Percentiles rank a stretch among this genome's conserved stretches.
Evolutionary conservation across 2,329 filamentous ascomycete genomes (phyloP).

Genomic region (Endothia cerciana): DNA sequence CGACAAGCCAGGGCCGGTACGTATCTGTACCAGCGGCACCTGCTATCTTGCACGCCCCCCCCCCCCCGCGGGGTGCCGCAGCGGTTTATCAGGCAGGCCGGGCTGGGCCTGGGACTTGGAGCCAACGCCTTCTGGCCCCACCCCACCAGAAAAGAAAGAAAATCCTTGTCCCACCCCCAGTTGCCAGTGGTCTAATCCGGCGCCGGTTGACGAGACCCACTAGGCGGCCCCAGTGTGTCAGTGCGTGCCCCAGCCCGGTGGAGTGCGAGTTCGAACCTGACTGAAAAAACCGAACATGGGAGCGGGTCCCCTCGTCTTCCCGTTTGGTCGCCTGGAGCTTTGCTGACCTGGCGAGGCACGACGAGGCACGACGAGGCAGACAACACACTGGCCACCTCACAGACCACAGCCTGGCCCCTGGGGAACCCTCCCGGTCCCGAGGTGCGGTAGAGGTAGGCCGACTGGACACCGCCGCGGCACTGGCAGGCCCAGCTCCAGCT

Average conservation of each 20-base stretch:
- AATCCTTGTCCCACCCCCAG: background rate
- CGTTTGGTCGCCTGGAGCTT: background rate
- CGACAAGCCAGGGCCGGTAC: background rate
- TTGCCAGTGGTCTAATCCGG: background rate
- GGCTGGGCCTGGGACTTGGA: constrained; percentile 2
- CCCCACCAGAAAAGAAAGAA: background rate
- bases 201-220: background rate
- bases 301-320: background rate
- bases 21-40: background rate
- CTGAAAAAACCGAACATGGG: constrained; percentile 1
- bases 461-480: background rate
- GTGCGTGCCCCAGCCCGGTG: constrained; percentile 4
- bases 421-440: too few relatives aligned
- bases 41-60: background rate
- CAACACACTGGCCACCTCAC: constrained; percentile 5
- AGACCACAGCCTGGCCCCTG: background rate
- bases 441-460: background rate
- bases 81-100: constrained; percentile 1
- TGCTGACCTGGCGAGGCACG: background rate
- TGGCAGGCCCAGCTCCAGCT: constrained; percentile 2
- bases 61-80: constrained; percentile 5
- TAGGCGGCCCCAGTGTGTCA: constrained; percentile 1
- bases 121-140: constrained; percentile 1
- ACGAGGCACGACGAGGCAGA: background rate
- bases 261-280: background rate